Conservation (phyloP, 371 early-diverging fungal genomes). For the Haplosporangium sp. region DNA sequence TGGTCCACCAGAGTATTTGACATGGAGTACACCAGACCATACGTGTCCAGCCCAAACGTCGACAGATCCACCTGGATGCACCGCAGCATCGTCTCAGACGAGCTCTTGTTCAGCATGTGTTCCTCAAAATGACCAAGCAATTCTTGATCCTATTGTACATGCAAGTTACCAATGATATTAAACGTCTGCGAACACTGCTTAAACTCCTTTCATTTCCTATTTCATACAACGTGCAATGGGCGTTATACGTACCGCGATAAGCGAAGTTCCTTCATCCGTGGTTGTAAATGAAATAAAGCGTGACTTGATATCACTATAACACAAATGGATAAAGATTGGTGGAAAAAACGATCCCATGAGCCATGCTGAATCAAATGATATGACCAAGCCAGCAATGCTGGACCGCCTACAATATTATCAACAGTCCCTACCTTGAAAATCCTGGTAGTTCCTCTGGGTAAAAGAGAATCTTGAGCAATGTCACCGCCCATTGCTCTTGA, state of each 20-base stretch:
- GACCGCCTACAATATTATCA: too few species aligned
- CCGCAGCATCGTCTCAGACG: constrained; percentile 54
- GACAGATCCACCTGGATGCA: constrained; percentile 67
- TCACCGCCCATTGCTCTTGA: constrained; percentile 58
- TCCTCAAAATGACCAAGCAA: constrained; percentile 61
- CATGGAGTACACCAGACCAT: constrained; percentile 67
- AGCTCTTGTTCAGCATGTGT: constrained; percentile 54
- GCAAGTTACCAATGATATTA: neutral
- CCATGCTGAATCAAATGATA: too few species aligned
- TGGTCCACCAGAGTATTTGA: constrained; percentile 60
- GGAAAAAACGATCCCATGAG: neutral
- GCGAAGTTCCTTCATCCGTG: constrained; percentile 64
- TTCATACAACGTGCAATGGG: too few species aligned
- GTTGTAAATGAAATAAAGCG: constrained; percentile 63
- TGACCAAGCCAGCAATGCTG: neutral
- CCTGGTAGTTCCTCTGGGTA: constrained; percentile 55
- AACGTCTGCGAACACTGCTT: too few species aligned
- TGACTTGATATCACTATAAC: constrained; percentile 15
- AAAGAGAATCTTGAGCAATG: constrained; percentile 59
- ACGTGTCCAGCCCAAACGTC: constrained; percentile 60
- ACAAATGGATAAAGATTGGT: neutral
- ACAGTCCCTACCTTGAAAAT: constrained; percentile 6
- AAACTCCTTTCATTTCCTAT: too few species aligned
- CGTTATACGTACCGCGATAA: constrained; percentile 55
- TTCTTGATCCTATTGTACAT: constrained; percentile 25